Conservation (phyloP, 371 early-diverging fungal genomes). For the Mycotypha africana region DNA sequence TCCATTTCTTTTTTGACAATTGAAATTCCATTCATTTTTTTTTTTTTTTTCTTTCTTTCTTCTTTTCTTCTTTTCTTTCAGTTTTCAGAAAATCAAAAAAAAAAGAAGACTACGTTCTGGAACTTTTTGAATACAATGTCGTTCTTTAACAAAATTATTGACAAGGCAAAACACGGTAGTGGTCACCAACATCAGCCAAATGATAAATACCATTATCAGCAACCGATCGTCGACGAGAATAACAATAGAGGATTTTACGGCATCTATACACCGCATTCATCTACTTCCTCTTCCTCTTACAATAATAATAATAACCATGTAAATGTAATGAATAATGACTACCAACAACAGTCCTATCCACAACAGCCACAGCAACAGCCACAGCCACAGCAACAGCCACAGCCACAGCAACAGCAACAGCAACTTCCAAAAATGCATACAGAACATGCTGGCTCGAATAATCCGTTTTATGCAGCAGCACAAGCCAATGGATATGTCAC, state of each 20-base stretch:
- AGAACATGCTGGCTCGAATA: conserved; percentile 14
- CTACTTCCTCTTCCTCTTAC: conserved; percentile 6
- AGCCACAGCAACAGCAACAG: too few relatives aligned
- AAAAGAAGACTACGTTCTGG: too few relatives aligned
- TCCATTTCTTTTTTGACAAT: neutral
- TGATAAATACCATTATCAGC: neutral
- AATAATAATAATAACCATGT: conserved; percentile 1
- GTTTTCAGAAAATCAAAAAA: too few relatives aligned
- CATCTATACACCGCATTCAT: conserved; percentile 14
- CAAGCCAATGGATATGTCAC: conserved; percentile 16
- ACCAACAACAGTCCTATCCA: too few relatives aligned
- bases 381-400: too few relatives aligned
- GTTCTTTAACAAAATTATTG: conserved; percentile 16
- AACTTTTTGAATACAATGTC: conserved; percentile 4
- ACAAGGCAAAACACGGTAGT: conserved; percentile 8
- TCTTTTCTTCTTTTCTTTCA: neutral
- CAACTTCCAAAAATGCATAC: conserved; percentile 6
- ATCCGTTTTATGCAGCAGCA: too few relatives aligned
- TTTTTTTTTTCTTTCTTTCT: conserved; percentile 1
- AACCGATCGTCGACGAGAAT: neutral
- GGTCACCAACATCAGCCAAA: conserved; percentile 1
- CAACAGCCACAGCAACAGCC: conserved; percentile 9
- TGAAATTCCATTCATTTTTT: neutral
- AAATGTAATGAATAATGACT: too few relatives aligned
- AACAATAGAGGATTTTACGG: conserved; percentile 1